phyloP scores from a whole-genome alignment of 371 early-diverging fungal genomes.

The Synchytrium microbalum region DNA sequence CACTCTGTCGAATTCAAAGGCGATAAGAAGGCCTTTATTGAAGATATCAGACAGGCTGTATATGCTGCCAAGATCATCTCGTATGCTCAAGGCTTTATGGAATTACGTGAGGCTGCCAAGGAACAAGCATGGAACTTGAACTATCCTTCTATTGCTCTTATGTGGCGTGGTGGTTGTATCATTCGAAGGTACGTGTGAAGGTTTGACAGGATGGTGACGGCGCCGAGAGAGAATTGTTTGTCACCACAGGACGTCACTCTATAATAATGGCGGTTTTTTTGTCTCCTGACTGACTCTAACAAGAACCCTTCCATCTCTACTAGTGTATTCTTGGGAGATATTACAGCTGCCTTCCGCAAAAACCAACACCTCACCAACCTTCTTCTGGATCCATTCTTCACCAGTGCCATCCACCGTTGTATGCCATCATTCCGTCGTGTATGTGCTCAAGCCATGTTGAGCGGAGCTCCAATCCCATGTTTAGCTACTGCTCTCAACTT shows the following conservation, averaged over 20 bases:
- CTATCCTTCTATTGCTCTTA: constrained; percentile 90
- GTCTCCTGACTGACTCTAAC: constrained; percentile 5
- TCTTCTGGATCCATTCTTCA: constrained; percentile 91
- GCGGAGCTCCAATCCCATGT: constrained; percentile 91
- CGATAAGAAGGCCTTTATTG: constrained; percentile 77
- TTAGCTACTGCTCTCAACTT: constrained; percentile 88
- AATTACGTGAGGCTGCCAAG: constrained; percentile 92
- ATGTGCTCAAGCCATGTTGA: constrained; percentile 65
- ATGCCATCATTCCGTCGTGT: constrained; percentile 87
- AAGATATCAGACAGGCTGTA: constrained; percentile 85
- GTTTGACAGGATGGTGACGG: constrained; percentile 7
- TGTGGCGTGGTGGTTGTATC: constrained; percentile 99
- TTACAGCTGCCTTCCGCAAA: constrained; percentile 84
- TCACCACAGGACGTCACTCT: constrained; percentile 3
- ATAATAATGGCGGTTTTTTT: not conserved
- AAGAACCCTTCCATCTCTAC: constrained; percentile 9
- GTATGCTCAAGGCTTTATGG: constrained; percentile 98
- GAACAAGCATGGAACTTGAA: constrained; percentile 91
- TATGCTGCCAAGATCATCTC: constrained; percentile 97
- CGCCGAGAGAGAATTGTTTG: not conserved
- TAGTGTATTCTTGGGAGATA: constrained; percentile 86
- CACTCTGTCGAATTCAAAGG: constrained; percentile 56
- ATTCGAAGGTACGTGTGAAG: constrained; percentile 75
- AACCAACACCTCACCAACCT: constrained; percentile 82
- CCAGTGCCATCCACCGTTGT: constrained; percentile 74